Percentiles rank a stretch among this genome's conserved stretches.
phyloP scores from a whole-genome alignment of 495 filamentous ascomycete species.

The Tuber umbilicatum region DNA sequence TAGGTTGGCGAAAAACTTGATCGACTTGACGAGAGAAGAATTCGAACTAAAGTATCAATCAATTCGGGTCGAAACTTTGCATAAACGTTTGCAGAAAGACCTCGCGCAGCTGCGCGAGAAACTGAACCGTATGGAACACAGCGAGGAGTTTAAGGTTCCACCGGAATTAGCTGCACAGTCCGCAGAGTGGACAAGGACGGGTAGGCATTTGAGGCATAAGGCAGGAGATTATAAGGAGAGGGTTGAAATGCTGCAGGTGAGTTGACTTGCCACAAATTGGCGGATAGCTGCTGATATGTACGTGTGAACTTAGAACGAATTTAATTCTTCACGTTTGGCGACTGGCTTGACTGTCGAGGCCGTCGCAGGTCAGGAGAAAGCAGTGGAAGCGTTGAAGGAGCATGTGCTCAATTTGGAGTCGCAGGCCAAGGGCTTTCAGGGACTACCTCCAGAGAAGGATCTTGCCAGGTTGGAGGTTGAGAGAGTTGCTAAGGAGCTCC shows the following conservation, averaged over 20 bases:
- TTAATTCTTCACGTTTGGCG: slow-evolving; percentile 22
- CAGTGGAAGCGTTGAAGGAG: slow-evolving; percentile 51
- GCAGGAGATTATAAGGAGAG: slow-evolving; percentile 53
- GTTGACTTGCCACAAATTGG: neutral
- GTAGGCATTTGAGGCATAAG: slow-evolving; percentile 52
- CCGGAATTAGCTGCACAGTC: slow-evolving; percentile 48
- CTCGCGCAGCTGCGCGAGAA: slow-evolving; percentile 43
- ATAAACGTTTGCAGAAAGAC: slow-evolving; percentile 41
- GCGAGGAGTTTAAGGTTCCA: slow-evolving; percentile 45
- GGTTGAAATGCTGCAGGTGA: slow-evolving; percentile 44
- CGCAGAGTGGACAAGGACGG: slow-evolving; percentile 51
- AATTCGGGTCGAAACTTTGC: slow-evolving; percentile 26
- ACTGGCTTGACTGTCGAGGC: slow-evolving; percentile 49
- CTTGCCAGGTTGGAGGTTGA: slow-evolving; percentile 61
- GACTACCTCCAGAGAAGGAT: slow-evolving; percentile 62
- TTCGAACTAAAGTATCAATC: slow-evolving; percentile 31
- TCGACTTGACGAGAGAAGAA: slow-evolving; percentile 33
- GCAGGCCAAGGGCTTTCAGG: slow-evolving; percentile 56
- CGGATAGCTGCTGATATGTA: slow-evolving; percentile 9
- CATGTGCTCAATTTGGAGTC: slow-evolving; percentile 53
- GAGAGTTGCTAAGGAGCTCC: slow-evolving; percentile 55
- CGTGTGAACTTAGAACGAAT: slow-evolving; percentile 29
- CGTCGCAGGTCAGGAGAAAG: slow-evolving; percentile 49
- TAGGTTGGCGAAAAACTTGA: slow-evolving; percentile 28
- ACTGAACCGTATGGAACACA: slow-evolving; percentile 44